phyloP scores from a whole-genome alignment of 176 grass and related monocot genomes.

The Cocos nucifera region DNA sequence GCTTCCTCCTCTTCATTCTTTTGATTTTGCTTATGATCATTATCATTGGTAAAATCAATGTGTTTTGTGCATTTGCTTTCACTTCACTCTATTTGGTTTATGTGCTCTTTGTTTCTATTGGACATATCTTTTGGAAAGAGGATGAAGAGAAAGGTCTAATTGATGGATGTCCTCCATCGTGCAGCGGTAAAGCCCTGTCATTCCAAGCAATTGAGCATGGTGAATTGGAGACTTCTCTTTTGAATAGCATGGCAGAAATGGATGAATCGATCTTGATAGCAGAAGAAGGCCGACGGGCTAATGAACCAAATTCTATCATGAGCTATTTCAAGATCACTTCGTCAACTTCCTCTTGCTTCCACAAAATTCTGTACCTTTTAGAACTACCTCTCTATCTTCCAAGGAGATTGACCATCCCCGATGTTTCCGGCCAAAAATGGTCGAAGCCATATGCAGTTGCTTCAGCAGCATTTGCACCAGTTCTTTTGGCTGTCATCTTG shows the following conservation, averaged over 20 bases:
- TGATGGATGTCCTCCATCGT: not conserved
- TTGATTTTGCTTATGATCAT: slow-evolving; percentile 21
- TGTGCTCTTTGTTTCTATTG: slow-evolving; percentile 42
- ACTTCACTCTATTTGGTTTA: slow-evolving; percentile 55
- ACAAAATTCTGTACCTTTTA: slow-evolving; percentile 9
- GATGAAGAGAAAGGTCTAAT: slow-evolving; percentile 7
- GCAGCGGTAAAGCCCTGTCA: slow-evolving; percentile 6
- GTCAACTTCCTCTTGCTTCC: not conserved
- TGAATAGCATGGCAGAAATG: not conserved
- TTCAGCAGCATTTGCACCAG: slow-evolving; percentile 33
- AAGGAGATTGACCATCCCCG: slow-evolving; percentile 57
- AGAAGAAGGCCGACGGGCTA: not conserved
- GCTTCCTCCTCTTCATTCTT: slow-evolving; percentile 47
- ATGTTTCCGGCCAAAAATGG: slow-evolving; percentile 53
- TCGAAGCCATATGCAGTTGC: slow-evolving; percentile 45
- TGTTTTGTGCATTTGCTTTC: slow-evolving; percentile 40
- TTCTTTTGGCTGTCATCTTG: slow-evolving; percentile 36
- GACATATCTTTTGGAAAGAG: slow-evolving; percentile 14
- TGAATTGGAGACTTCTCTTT: slow-evolving; percentile 26
- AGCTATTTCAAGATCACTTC: not conserved
- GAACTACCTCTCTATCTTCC: slow-evolving; percentile 41
- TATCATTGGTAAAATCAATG: slow-evolving; percentile 32
- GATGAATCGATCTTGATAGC: not conserved
- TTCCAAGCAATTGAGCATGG: not conserved
- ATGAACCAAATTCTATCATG: not conserved